These are phyloP conservation scores for Skeletonema tropicum DNA, from an alignment of 108 stramenopile genomes.

Conservation along the genomic window DNA sequence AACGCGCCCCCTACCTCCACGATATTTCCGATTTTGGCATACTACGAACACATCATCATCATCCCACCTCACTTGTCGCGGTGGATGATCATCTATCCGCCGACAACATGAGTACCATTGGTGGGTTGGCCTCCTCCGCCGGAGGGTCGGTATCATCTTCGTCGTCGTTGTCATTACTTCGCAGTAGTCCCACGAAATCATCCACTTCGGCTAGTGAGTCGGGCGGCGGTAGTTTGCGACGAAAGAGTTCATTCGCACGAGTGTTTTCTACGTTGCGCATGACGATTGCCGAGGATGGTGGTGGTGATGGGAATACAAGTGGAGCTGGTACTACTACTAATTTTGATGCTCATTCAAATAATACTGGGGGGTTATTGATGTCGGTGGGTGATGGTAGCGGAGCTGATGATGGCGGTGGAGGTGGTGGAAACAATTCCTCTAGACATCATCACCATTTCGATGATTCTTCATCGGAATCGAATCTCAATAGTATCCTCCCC, in stretches of 20 bases:
- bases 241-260: conserved; percentile 34
- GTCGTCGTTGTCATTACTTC: background rate
- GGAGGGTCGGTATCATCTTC: background rate
- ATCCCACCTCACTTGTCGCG: conserved; percentile 4
- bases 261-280: conserved; percentile 46
- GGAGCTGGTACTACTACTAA: background rate
- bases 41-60: background rate
- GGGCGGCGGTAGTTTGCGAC: conserved; percentile 3
- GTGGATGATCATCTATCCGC: background rate
- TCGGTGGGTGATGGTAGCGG: conserved; percentile 7
- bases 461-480: conserved; percentile 8
- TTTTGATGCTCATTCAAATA: background rate
- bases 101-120: no score
- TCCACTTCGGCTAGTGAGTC: conserved; percentile 4
- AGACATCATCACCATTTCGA: background rate
- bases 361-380: background rate
- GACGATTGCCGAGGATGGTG: conserved; percentile 17
- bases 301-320: conserved; percentile 3
- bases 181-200: conserved; percentile 1
- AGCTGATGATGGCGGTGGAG: conserved; percentile 24
- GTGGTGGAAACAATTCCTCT: conserved; percentile 2
- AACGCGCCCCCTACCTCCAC: conserved; percentile 51
- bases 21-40: conserved; percentile 30
- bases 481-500: conserved; percentile 22
- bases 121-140: background rate